Base-by-base conservation (phyloP, 164 flowering plant species). In the Chimonanthus praecox region DNA sequence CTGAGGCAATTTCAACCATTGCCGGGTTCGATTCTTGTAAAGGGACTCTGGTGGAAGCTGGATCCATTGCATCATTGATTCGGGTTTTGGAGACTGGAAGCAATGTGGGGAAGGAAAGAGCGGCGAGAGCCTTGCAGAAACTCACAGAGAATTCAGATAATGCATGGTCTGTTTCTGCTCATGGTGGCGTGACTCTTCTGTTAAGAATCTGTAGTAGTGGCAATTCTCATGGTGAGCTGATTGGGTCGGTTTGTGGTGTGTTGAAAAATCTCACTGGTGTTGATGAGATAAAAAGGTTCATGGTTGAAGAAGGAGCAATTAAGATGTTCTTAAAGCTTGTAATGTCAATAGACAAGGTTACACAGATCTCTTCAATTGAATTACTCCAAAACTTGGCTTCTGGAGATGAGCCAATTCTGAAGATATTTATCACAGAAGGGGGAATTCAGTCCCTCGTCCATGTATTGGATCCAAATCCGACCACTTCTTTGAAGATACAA, bases 151-250 rank as follows among this genome's bases (percentile, higher is more conserved):
- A 92, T 80, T 84, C 92, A 0, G 90, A 93, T 15, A 95, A 92
- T 77, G 94, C 87, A 2, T 95, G 99, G 98, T 87, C 91, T 0
- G 86, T 95, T 70, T 92, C 98, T 0, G 94, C 97, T 72, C 90
- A 93, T 65, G 99, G 97, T 6, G 99, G 98, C 4, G 97, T 90
- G 8, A 87, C 97, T 6, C 89, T 85, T 3, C 71, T 92, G 77
- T 68, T 95, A 66, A 88, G 83, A 51, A 80, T 90, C 1, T 92
- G 97, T 70, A 33, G 71, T 4, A 72, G 60, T 67, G 82, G 72
- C 44, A 82, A 81, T 15, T n/a, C 6, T 72, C 60, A 21, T 8
- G 83, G 77, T 16, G 92, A 85, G 58, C 70, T 85, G 76, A 71
- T 88, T 20, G 72, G 82, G 71, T 71, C 82, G 47, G 86, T 87